phyloP scores from a whole-genome alignment of 306 rosid species.

The Hylodesmum podocarpum region DNA sequence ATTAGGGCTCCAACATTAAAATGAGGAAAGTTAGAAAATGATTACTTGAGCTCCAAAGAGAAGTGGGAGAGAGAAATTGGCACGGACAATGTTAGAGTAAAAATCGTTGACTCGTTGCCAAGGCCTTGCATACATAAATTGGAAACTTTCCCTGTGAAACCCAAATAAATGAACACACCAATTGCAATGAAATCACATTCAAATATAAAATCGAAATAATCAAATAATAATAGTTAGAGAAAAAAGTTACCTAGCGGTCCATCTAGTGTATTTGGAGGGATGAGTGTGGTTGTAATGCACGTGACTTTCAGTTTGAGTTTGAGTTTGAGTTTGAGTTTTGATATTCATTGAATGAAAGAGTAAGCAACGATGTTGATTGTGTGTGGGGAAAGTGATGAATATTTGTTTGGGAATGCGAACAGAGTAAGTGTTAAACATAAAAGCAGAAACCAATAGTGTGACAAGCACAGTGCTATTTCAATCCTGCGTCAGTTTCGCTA shows the following conservation, averaged over 20 bases:
- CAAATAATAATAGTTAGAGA: no score
- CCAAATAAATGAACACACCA: not conserved
- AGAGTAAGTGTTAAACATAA: not conserved
- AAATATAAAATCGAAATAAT: not conserved
- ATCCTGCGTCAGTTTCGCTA: no score
- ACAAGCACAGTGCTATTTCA: not conserved
- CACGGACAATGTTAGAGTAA: conserved; percentile 57
- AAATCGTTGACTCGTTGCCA: conserved; percentile 74
- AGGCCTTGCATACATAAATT: conserved; percentile 71
- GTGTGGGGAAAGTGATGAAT: not conserved
- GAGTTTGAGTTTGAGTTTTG: conserved; percentile 1
- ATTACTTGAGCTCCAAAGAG: conserved; percentile 53
- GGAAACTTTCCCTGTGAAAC: conserved; percentile 62
- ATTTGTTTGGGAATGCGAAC: not conserved
- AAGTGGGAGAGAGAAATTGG: conserved; percentile 39
- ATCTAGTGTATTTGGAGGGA: conserved; percentile 61
- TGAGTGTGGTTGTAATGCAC: conserved; percentile 71
- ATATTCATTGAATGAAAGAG: conserved; percentile 40
- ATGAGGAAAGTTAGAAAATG: not conserved
- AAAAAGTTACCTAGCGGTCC: conserved; percentile 65
- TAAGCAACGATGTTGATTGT: not conserved
- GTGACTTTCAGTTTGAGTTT: conserved; percentile 16
- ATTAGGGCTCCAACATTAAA: conserved; percentile 8
- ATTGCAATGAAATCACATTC: not conserved
- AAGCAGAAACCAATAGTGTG: not conserved